Base-by-base conservation (phyloP, 1,284 basidiomycete genomes). In the Sporisorium reilianum region DNA sequence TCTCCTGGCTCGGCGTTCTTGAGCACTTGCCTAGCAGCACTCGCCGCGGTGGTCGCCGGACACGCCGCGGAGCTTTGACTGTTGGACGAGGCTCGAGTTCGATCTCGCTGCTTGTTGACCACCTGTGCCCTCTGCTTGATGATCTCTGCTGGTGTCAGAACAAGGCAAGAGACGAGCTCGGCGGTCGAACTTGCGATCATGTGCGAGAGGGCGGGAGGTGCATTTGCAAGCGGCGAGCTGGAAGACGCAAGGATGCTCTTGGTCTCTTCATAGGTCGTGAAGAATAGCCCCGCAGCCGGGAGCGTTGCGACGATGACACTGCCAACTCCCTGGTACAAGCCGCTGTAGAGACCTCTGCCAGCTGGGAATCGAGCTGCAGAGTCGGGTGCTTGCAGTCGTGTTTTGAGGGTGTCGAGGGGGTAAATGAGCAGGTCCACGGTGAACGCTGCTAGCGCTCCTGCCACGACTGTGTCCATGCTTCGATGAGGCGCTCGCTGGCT, bases 401-500 rank as follows among this genome's bases (percentile, higher is more conserved):
- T 98, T 86, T 99, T 99, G 83, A 98, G 87, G 3, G 96, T 97
- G 87, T 99, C 96, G 70, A 98, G 91, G 0, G 96, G 96, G 85
- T 94, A 98, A 87, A 98, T 96, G 36, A 97, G 89, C 58, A 98
- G 89, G 86, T 99, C 96, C 23, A 84, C 82, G 7, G 79, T 75
- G 50, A 84, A 75, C 8, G 81, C 82, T 4, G 80, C 74, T 23
- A 72, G 55, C 10, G 81, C 82, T 18, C 82, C 82, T 5, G 81
- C 77, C 3, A 78, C 50, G n/a, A 80, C 71, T 4, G 71, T 74
- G 48, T 74, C 71, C 71, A 74, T 74, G 9, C 9, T 36, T 18
- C 38, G 4, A 42, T 0, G 10, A 14, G 16, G 30, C 8, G 11
- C 41, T 9, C 6, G 49, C 12, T 22, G 11, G 34, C 34, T 36